Percentiles rank a stretch among this genome's conserved stretches.
Conservation (phyloP, 345 rosid genomes). For the Salix udensis region DNA sequence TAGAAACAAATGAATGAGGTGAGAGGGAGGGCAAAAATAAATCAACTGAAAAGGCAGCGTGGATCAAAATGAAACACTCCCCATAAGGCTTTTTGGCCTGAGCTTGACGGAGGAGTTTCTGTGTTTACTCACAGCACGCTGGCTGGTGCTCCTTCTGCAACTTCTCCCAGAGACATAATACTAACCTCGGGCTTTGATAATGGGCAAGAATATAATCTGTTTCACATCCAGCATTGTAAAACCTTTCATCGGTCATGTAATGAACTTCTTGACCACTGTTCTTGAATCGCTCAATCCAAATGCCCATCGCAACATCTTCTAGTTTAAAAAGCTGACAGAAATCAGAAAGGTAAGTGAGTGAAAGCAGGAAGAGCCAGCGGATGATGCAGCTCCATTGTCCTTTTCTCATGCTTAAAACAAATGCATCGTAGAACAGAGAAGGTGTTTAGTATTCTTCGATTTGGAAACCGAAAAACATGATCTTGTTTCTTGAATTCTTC, state of each 20-base stretch:
- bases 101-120: neutral
- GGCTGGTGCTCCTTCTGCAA: conserved; percentile 64
- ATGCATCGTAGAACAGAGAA: too few species aligned
- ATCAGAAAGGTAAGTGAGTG: neutral
- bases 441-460: too few species aligned
- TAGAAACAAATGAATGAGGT: neutral
- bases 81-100: neutral
- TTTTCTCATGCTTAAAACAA: too few species aligned
- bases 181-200: conserved; percentile 73
- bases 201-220: conserved; percentile 73
- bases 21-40: too few species aligned
- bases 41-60: too few species aligned
- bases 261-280: conserved; percentile 46
- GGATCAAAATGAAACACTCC: too few species aligned
- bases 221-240: conserved; percentile 73
- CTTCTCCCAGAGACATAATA: conserved; percentile 89
- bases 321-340: conserved; percentile 68
- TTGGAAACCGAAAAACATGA: too few species aligned
- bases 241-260: conserved; percentile 63
- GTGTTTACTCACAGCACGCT: conserved; percentile 60
- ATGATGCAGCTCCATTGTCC: too few species aligned
- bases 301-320: conserved; percentile 95
- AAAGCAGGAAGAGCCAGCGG: too few species aligned
- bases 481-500: too few species aligned
- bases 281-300: conserved; percentile 77